phyloP scores from a whole-genome alignment of 2,329 filamentous ascomycete genomes.

The Paecilomyces dactylethromorphus region DNA sequence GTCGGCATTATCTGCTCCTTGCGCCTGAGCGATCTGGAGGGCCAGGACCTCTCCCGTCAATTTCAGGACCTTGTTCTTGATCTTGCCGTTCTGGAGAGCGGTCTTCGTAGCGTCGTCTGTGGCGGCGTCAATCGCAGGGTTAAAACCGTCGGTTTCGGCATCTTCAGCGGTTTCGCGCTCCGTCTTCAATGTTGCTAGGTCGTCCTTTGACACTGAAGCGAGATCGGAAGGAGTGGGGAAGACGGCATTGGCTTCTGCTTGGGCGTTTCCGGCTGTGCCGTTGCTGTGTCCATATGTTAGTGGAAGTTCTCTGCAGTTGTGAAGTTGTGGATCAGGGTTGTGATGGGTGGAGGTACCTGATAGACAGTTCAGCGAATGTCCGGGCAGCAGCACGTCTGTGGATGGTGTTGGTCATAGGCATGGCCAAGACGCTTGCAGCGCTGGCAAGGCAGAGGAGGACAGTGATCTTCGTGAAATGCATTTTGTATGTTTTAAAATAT shows the following conservation, averaged over 20 bases:
- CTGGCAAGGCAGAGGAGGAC: neutral
- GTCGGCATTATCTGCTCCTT: slow-evolving; percentile 37
- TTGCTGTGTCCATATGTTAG: slow-evolving; percentile 12
- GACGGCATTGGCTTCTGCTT: slow-evolving; percentile 48
- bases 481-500: neutral
- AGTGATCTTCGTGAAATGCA: neutral
- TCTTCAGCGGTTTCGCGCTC: slow-evolving; percentile 47
- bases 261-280: slow-evolving; percentile 47
- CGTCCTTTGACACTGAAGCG: slow-evolving; percentile 40
- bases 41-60: slow-evolving; percentile 47
- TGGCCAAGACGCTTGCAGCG: neutral
- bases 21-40: slow-evolving; percentile 47
- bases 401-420: neutral
- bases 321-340: no score
- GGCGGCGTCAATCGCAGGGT: slow-evolving; percentile 46
- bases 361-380: neutral
- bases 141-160: slow-evolving; percentile 50
- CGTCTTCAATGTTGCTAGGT: slow-evolving; percentile 46
- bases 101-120: slow-evolving; percentile 34
- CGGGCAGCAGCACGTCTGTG: neutral
- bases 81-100: slow-evolving; percentile 50
- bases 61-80: slow-evolving; percentile 57
- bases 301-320: neutral
- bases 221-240: slow-evolving; percentile 47
- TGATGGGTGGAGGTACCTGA: neutral